Conservation (phyloP, 2,329 filamentous ascomycete species). For the Botryosphaeria dothidea region DNA sequence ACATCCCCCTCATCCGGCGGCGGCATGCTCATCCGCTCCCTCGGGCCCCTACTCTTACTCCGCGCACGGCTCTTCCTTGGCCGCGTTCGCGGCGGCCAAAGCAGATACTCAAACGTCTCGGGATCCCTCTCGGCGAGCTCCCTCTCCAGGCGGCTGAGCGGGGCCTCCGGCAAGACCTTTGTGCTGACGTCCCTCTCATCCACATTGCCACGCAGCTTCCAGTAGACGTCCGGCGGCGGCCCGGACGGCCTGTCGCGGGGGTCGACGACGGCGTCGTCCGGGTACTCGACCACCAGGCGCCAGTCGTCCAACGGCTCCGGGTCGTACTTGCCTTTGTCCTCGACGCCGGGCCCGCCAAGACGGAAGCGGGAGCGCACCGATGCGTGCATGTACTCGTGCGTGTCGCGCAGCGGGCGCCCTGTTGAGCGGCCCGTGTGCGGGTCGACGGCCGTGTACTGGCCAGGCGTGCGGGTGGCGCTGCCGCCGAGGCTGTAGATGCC, state of each 20-base stretch:
- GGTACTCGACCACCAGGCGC: constrained; percentile 49
- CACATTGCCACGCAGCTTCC: constrained; percentile 38
- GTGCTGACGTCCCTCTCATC: constrained; percentile 32
- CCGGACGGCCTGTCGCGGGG: neutral
- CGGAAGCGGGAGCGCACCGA: constrained; percentile 48
- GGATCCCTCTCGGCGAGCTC: constrained; percentile 44
- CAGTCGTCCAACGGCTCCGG: constrained; percentile 48
- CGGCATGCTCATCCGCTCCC: neutral
- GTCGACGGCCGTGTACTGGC: constrained; percentile 48
- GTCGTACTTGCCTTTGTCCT: constrained; percentile 49
- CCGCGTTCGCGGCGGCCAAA: constrained; percentile 31
- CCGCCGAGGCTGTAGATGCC: constrained; percentile 51
- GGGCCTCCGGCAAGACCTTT: constrained; percentile 45
- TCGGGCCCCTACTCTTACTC: constrained; percentile 5
- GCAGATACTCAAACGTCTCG: constrained; percentile 44
- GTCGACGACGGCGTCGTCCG: constrained; percentile 31
- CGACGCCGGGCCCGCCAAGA: constrained; percentile 47
- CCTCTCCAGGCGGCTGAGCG: constrained; percentile 46
- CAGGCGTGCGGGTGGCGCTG: constrained; percentile 47
- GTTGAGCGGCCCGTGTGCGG: constrained; percentile 45
- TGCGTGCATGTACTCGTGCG: constrained; percentile 55
- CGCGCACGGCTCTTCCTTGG: neutral
- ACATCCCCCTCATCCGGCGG: neutral
- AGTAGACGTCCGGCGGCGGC: constrained; percentile 41
- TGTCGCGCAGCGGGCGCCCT: constrained; percentile 46